Conservation (phyloP, 2,329 filamentous ascomycete genomes). For the Teratosphaeriaceae sp. region DNA sequence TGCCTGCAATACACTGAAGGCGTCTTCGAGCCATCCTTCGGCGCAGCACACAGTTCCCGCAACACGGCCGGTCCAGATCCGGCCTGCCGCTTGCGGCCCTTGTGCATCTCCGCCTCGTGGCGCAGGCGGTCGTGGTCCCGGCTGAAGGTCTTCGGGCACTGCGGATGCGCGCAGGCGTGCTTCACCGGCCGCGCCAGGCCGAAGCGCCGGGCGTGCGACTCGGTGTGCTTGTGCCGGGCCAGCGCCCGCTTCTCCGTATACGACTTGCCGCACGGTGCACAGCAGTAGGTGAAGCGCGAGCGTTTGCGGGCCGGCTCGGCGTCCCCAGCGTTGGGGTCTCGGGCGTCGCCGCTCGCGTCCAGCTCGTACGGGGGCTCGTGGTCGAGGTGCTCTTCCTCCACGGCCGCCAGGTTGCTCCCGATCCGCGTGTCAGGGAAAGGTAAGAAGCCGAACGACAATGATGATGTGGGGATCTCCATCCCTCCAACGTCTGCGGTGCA, state of each 20-base stretch:
- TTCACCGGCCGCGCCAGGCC: slow-evolving; percentile 19
- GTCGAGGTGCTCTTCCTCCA: background rate
- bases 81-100: slow-evolving; percentile 4
- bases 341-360: background rate
- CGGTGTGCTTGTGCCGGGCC: slow-evolving; percentile 21
- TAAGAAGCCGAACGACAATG: background rate
- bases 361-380: background rate
- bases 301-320: background rate
- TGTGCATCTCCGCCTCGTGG: slow-evolving; percentile 21
- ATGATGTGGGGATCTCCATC: background rate
- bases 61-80: background rate
- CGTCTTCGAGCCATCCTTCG: too few species aligned
- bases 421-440: background rate
- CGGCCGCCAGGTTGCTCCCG: background rate
- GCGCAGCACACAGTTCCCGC: background rate
- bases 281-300: slow-evolving; percentile 5
- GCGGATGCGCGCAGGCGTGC: slow-evolving; percentile 13
- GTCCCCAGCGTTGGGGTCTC: background rate
- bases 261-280: slow-evolving; percentile 13
- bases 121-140: slow-evolving; percentile 21
- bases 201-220: slow-evolving; percentile 18
- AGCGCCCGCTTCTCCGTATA: slow-evolving; percentile 23
- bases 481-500: background rate
- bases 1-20: background rate
- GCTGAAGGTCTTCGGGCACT: slow-evolving; percentile 19